phyloP scores from a whole-genome alignment of 2,329 filamentous ascomycete species.

The Aspergillus pseudoterreus region DNA sequence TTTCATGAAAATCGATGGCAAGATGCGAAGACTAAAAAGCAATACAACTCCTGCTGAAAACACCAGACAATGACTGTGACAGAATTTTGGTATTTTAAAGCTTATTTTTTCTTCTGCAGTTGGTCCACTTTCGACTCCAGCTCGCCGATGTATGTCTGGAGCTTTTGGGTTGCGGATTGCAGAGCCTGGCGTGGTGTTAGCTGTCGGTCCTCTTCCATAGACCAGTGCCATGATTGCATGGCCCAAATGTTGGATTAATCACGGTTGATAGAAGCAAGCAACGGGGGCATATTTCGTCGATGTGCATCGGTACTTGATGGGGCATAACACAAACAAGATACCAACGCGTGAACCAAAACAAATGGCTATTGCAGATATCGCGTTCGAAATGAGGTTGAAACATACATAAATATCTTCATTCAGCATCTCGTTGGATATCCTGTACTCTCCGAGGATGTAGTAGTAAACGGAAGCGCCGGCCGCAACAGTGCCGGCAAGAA shows the following conservation, averaged over 20 bases:
- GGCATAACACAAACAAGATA: background rate
- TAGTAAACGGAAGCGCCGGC: conserved; percentile 82
- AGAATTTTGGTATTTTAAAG: background rate
- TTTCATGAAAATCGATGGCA: background rate
- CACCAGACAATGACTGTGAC: background rate
- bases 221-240: background rate
- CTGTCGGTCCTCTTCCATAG: background rate
- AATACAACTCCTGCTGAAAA: conserved; percentile 1
- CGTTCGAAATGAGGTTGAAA: conserved; percentile 24
- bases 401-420: conserved; percentile 94
- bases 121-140: conserved; percentile 76
- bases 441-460: conserved; percentile 91
- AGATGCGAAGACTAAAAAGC: conserved; percentile 8
- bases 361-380: background rate
- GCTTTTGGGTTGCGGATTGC: conserved; percentile 79
- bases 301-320: too few relatives aligned
- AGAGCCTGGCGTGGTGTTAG: conserved; percentile 59
- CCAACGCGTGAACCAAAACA: background rate
- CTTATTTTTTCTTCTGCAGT: conserved; percentile 63
- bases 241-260: background rate
- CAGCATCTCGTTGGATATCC: conserved; percentile 85
- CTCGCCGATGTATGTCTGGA: conserved; percentile 77
- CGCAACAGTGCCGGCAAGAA: conserved; percentile 77
- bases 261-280: background rate
- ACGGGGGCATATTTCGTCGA: background rate